Conservation (phyloP, 306 rosid genomes). For the Rosa multiflora region DNA sequence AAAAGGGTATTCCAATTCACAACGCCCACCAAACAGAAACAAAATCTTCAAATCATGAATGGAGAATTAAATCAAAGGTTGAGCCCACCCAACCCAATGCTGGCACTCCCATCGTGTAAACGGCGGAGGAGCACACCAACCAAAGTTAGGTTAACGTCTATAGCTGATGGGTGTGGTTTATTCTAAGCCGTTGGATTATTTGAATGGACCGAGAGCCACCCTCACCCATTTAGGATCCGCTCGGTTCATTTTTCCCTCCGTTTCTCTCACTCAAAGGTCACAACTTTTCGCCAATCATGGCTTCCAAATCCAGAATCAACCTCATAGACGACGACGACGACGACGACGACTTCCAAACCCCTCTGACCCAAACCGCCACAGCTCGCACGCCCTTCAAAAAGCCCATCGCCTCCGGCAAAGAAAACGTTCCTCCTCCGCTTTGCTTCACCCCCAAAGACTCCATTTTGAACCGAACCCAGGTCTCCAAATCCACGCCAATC, state of each 20-base stretch:
- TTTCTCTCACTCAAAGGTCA: too few species aligned
- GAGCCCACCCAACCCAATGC: too few species aligned
- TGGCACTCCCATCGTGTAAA: too few species aligned
- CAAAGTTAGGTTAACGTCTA: too few species aligned
- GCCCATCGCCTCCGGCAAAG: slow-evolving; percentile 41
- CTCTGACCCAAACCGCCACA: slow-evolving; percentile 50
- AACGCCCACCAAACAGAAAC: too few species aligned
- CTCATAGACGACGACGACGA: slow-evolving; percentile 12
- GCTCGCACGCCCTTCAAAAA: slow-evolving; percentile 15
- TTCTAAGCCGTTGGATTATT: neutral
- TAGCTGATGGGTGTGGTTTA: neutral
- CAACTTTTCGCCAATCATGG: neutral
- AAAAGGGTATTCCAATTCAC: too few species aligned
- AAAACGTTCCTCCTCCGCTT: slow-evolving; percentile 35
- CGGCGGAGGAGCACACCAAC: too few species aligned
- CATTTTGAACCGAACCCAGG: slow-evolving; percentile 11
- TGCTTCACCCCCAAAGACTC: neutral
- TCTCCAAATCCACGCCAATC: neutral
- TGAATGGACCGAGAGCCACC: neutral
- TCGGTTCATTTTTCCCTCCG: slow-evolving; percentile 29
- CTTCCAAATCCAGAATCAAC: slow-evolving; percentile 9
- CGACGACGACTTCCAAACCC: slow-evolving; percentile 51
- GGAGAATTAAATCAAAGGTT: too few species aligned
- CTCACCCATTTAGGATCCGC: neutral
- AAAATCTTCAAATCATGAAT: too few species aligned